Conservation (phyloP, 2,329 filamentous ascomycete genomes). For the Dactylellina leptospora region DNA sequence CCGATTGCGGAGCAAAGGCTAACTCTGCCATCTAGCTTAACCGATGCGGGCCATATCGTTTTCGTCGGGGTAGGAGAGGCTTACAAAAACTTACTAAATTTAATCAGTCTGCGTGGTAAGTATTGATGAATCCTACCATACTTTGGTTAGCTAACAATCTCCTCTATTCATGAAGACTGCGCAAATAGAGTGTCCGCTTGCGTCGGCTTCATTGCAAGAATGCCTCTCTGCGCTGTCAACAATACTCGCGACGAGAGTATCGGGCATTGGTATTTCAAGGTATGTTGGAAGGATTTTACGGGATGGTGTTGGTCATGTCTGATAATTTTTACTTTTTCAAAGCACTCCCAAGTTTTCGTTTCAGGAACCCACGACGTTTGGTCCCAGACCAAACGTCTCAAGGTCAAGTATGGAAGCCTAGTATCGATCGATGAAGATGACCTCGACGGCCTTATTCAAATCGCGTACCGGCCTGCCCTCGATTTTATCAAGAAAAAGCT, state of each 20-base stretch:
- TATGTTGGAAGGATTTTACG: background rate
- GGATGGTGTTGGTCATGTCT: too few species aligned
- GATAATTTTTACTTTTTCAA: too few species aligned
- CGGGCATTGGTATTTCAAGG: constrained; percentile 43
- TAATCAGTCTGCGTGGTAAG: constrained; percentile 78
- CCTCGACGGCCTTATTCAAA: constrained; percentile 40
- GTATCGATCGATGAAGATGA: constrained; percentile 27
- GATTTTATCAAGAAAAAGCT: constrained; percentile 33
- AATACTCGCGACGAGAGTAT: constrained; percentile 45
- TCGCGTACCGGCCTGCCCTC: constrained; percentile 13
- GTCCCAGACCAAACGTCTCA: constrained; percentile 33
- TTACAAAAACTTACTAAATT: constrained; percentile 81
- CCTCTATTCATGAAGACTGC: constrained; percentile 28
- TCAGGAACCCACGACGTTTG: constrained; percentile 37
- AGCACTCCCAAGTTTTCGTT: constrained; percentile 47
- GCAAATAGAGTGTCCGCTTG: constrained; percentile 30
- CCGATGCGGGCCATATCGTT: constrained; percentile 77
- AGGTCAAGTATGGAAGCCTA: constrained; percentile 37
- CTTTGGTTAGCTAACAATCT: background rate
- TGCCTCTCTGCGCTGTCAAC: constrained; percentile 42
- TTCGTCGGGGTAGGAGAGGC: constrained; percentile 90
- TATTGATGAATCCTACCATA: background rate
- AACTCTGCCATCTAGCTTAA: constrained; percentile 61
- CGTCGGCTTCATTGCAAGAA: constrained; percentile 37
- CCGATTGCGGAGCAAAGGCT: background rate